These are phyloP conservation scores for Arthrobotrys conoides DNA, from an alignment of 2,329 filamentous ascomycete species.

Conservation along the genomic window DNA sequence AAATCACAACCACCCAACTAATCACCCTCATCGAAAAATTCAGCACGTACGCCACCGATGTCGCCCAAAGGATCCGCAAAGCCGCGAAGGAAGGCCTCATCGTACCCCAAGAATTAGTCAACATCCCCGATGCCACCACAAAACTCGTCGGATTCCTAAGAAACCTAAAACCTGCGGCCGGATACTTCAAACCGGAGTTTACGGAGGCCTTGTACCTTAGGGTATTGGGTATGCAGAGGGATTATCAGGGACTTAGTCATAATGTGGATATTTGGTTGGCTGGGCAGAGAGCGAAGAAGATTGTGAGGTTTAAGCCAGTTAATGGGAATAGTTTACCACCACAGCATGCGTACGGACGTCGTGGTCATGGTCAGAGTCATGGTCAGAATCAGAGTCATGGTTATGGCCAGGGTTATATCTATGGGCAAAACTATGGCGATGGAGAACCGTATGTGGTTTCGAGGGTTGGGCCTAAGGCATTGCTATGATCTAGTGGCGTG, in stretches of 20 bases:
- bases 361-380: too few species aligned
- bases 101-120: not conserved
- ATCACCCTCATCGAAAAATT: conserved; percentile 8
- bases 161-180: not conserved
- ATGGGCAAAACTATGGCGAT: too few species aligned
- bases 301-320: conserved; percentile 2
- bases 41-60: conserved; percentile 11
- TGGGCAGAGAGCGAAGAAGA: conserved; percentile 4
- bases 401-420: too few species aligned
- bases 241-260: conserved; percentile 12
- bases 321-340: too few species aligned
- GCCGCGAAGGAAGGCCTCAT: conserved; percentile 7
- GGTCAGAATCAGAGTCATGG: too few species aligned
- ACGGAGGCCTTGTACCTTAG: not conserved
- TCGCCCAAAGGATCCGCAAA: conserved; percentile 4
- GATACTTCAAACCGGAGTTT: conserved; percentile 5
- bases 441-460: not conserved
- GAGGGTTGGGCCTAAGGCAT: not conserved
- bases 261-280: conserved; percentile 12
- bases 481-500: not conserved
- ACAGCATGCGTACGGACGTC: not conserved
- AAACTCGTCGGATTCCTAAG: conserved; percentile 16
- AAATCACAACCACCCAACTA: not conserved
- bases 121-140: conserved; percentile 2
- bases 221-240: conserved; percentile 11